These are phyloP conservation scores for Cyathus striatus DNA, from an alignment of 768 basidiomycete genomes.

Conservation along the genomic window DNA sequence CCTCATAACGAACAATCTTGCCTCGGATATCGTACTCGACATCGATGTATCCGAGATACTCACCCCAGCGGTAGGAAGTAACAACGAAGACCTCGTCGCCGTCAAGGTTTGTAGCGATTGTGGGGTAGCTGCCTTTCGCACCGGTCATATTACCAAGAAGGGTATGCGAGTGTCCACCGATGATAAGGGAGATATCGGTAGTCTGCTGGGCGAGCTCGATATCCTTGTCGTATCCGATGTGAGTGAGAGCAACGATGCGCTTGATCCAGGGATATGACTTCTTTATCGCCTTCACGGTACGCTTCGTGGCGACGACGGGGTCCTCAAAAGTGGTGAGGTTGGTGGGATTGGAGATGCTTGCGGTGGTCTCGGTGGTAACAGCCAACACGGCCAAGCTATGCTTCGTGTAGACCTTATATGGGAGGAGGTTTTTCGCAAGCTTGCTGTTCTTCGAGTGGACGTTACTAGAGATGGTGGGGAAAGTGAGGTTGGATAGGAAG, in stretches of 20 bases:
- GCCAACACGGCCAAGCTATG: conserved; percentile 37
- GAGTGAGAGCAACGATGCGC: conserved; percentile 38
- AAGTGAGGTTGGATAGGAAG: conserved; percentile 34
- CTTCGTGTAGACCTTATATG: conserved; percentile 32
- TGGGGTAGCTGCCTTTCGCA: conserved; percentile 38
- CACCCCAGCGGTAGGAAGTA: conserved; percentile 40
- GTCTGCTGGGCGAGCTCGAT: conserved; percentile 33
- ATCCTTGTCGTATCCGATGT: conserved; percentile 41
- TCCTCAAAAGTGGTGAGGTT: conserved; percentile 32
- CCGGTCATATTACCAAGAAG: conserved; percentile 34
- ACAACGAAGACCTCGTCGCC: conserved; percentile 45
- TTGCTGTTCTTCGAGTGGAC: conserved; percentile 28
- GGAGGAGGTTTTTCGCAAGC: conserved; percentile 24
- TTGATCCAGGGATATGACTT: conserved; percentile 22
- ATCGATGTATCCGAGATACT: conserved; percentile 40
- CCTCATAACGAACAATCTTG: conserved; percentile 33
- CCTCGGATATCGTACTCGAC: conserved; percentile 32
- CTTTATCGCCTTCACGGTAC: conserved; percentile 30
- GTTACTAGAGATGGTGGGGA: conserved; percentile 42
- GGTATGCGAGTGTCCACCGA: conserved; percentile 42
- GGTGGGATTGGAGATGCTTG: conserved; percentile 30
- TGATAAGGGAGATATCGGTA: conserved; percentile 32
- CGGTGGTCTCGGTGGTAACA: conserved; percentile 35
- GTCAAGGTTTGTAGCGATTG: conserved; percentile 33
- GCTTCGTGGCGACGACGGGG: conserved; percentile 28